Evolutionary conservation across 2,329 filamentous ascomycete species (phyloP).

Genomic region (Hypoxylon sp.): DNA sequence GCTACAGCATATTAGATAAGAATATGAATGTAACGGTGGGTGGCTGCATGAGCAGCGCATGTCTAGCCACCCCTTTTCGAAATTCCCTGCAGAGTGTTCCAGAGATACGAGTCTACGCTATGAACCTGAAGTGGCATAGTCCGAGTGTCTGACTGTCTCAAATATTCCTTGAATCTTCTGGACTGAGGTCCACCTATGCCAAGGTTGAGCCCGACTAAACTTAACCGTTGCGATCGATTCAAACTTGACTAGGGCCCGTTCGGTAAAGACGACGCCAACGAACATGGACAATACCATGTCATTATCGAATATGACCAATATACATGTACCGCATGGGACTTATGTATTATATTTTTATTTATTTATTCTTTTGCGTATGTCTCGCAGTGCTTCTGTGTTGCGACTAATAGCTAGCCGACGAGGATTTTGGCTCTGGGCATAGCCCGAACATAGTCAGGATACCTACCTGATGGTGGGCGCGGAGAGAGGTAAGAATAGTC

Average conservation of each 20-base stretch:
- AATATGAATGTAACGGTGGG: slow-evolving; percentile 44
- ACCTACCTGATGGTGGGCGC: neutral
- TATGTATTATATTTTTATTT: slow-evolving; percentile 16
- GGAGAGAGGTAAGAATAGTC: neutral
- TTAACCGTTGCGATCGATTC: slow-evolving; percentile 25
- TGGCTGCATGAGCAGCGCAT: slow-evolving; percentile 40
- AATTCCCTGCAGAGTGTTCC: slow-evolving; percentile 30
- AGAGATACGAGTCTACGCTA: slow-evolving; percentile 29
- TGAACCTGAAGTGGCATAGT: slow-evolving; percentile 27
- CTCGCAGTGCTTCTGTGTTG: neutral
- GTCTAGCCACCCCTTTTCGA: slow-evolving; percentile 41
- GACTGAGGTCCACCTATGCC: slow-evolving; percentile 9
- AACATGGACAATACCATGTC: slow-evolving; percentile 27
- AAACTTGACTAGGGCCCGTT: slow-evolving; percentile 10
- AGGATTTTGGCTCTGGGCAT: neutral
- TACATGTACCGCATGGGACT: neutral
- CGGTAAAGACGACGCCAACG: slow-evolving; percentile 24
- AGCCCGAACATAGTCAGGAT: neutral
- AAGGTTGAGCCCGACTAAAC: slow-evolving; percentile 7
- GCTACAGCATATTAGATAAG: slow-evolving; percentile 36
- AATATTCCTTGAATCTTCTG: slow-evolving; percentile 9
- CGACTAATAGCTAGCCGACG: slow-evolving; percentile 1
- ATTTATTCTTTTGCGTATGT: slow-evolving; percentile 11
- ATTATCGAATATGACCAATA: slow-evolving; percentile 15
- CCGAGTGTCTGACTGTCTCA: slow-evolving; percentile 24